Base-by-base conservation (phyloP, 805 yeast genomes). In the Ogataea philodendri region DNA sequence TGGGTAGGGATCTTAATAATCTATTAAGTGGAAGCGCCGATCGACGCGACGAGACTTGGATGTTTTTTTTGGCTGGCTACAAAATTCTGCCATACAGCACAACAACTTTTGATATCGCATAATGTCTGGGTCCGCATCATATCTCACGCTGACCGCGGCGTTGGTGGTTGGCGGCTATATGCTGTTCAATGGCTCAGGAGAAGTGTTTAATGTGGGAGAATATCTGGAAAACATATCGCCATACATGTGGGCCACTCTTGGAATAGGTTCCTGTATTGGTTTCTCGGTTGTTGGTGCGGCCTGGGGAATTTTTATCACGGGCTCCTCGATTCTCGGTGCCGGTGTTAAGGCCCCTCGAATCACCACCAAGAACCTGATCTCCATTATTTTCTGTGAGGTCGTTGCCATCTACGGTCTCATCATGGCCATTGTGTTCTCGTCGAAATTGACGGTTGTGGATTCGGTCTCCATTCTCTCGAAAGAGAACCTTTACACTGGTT, bases 291-390 rank as follows among this genome's bases (percentile, higher is more conserved):
- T 89, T 26, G 98, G 98, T 24, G 98, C 98, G 10, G 97, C 97
- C 5, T 93, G 98, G 98, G 98, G 98, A 46, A 93, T 93, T 49
- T 93, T 90, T 61, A 76, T 93, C 44, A 90, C 97, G 2, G 98
- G 98, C 25, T 72, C 96, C 1, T 79, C 96, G 18, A 85, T 93
- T 51, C 66, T 93, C 44, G 98, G 98, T 52, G 98, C 98, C 3
- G 98, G 98, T 69, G 97, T 93, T 42, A 85, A 85, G 62, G 93
- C 96, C 9, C 98, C 98, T 34, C 74, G 97, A 60, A 94, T 93
- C 59, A 89, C 97, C 27, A 93, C 98, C 37, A 93, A 93, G 71
- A 93, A 93, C 62, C 76, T 93, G 60, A 94, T 93, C 47, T 84
- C 95, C 26, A 93, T 93, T 62, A 94, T 93, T 67, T 93, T 93